Percentiles rank a stretch among this genome's conserved stretches.
phyloP scores from a whole-genome alignment of 2,329 filamentous ascomycete species.

The Fusarium keratoplasticum region DNA sequence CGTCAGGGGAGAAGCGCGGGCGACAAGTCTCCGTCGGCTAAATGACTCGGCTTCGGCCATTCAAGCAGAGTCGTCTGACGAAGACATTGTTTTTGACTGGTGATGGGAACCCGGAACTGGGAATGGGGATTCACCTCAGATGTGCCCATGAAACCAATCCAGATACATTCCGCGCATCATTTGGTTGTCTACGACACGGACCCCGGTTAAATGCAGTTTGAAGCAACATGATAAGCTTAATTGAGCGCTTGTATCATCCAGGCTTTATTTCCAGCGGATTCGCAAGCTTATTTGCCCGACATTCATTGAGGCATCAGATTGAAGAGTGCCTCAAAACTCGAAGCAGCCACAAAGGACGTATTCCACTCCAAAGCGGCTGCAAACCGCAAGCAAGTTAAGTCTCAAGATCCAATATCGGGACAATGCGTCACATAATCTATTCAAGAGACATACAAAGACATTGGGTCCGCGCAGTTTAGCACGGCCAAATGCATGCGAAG shows the following conservation, averaged over 20 bases:
- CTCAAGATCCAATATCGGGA: background rate
- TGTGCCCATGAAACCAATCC: background rate
- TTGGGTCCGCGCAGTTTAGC: background rate
- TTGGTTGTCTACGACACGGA: background rate
- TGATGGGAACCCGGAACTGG: background rate
- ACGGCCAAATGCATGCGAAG: background rate
- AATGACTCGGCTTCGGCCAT: slow-evolving; percentile 2
- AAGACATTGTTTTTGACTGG: background rate
- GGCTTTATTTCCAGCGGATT: slow-evolving; percentile 1
- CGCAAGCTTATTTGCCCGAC: background rate
- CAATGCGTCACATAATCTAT: background rate
- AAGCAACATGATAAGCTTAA: slow-evolving; percentile 20
- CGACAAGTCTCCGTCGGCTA: background rate
- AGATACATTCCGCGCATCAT: background rate
- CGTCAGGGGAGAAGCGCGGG: slow-evolving; percentile 14
- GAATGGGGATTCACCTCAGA: background rate
- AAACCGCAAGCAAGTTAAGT: background rate
- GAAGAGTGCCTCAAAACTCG: background rate
- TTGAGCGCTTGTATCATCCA: slow-evolving; percentile 7
- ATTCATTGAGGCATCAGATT: background rate
- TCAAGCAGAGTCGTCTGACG: background rate
- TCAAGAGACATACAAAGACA: background rate
- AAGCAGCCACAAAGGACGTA: background rate
- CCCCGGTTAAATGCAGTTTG: slow-evolving; percentile 4
- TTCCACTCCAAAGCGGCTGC: no score